Evolutionary conservation across 2,329 filamentous ascomycete species (phyloP), one percentile per base, ranked within the genome.

Genomic region (Drechslera avenae): DNA sequence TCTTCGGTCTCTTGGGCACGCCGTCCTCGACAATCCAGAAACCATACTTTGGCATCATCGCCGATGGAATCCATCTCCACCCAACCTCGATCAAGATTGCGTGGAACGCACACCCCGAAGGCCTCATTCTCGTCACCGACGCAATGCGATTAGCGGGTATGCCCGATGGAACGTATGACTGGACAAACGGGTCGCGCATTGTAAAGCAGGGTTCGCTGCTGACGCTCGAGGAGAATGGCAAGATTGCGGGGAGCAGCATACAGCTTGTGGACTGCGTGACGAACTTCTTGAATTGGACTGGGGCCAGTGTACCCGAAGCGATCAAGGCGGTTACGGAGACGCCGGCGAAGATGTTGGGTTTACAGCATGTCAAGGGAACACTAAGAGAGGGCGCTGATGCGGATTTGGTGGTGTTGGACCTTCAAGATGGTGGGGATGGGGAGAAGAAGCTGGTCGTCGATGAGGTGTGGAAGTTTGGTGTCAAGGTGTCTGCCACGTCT

Each of bases 11-110:
- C 0, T 78, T 97, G 12, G 91, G 91, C 52, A 73, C 71, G 2
- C 60, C 64, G 0, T 69, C 70, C 2, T 60, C 60, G 1, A 66
- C 62, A 14, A 60, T 64, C 23, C 41, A 44, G 2, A 80, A 87
- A 43, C 91, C 91, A 0, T 96, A 83, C 73, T 97, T 93, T 71
- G 92, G 92, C 51, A 84, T 96, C 66, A 96, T 97, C 54, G 85
- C 90, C 3, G 92, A 97, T 68, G 92, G 92, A 16, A 91, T 95
- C 56, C 92, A 97, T 70, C 79, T 96, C 26, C 91, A 96, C 63
- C 89, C 91, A 0, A 92, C 90, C 1, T 90, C 89, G 0, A 85
- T 96, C 74, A 92, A 91, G 72, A 93, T 96, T 53, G 91, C 92
- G 1, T 95, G 87, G 78, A 90, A 90, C 60, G 87, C 91, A 0